Base-by-base conservation (phyloP, 768 basidiomycete species). In the Fomitopsis serialis region DNA sequence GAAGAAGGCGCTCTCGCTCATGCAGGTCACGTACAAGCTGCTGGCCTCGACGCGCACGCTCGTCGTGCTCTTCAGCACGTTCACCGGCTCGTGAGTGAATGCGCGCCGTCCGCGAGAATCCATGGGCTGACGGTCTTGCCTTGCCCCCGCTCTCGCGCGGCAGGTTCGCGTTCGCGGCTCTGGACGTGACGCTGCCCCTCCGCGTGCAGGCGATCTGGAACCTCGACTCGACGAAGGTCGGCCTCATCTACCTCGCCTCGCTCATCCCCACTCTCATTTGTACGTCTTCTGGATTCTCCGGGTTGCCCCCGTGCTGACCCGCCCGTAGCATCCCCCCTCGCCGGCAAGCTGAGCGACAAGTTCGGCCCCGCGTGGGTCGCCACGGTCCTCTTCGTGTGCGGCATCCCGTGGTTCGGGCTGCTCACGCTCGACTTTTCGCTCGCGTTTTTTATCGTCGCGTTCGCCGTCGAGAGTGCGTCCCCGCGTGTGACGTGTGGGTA, bases 221-320 rank as follows among this genome's bases (percentile, higher is more conserved):
- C 2, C 58, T 68, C 24, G 42, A 58, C 45, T 58, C 68, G 9
- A 51, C 59, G 3, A 53, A 64, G 62, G 81, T 84, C 8, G 86
- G 86, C 10, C 58, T 86, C 23, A 23, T 46, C 10, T 46, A n/a
- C 25, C 25, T 46, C 13, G 45, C 45, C 6, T 22, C 45, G 15
- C 12, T 46, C 24, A 11, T 46, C 45, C 45, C 45, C 10, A 46
- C 45, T 27, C 13, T 46, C 9, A 46, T 46, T 7, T 46, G 45
- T 46, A 23, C 22, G 9, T 24, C 13, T 6, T 27, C 34, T 15
- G 34, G 9, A 8, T 22, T 23, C 25, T 27, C 9, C 25, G 12
- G 13, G 45, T n/a, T 7, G 13, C 15, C 45, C 9, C 45, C 45
- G 10, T 35, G 15, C 9, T n/a, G 12, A 27, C 12, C 9, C 24